These are phyloP conservation scores for Yarrowia deformans DNA, from an alignment of 805 yeast species.

Conservation along the genomic window DNA sequence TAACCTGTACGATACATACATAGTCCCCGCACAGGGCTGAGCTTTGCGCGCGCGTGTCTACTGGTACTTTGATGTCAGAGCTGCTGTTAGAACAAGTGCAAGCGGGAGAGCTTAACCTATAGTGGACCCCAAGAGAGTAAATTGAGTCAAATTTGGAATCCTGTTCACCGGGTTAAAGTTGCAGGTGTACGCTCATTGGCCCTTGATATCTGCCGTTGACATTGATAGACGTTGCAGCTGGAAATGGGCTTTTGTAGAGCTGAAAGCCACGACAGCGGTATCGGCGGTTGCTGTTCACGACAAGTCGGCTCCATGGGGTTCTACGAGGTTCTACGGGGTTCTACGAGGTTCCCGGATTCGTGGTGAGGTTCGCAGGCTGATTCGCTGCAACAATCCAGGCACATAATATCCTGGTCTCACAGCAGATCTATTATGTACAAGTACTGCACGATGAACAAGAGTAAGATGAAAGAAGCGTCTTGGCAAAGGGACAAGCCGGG, in stretches of 20 bases:
- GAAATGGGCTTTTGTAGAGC: background rate
- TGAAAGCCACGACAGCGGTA: background rate
- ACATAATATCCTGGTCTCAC: background rate
- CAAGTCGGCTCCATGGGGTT: too few species aligned
- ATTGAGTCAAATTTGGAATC: background rate
- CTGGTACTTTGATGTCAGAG: too few species aligned
- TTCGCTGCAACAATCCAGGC: too few species aligned
- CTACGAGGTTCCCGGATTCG: too few species aligned
- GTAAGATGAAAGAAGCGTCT: background rate
- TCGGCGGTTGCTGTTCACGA: too few species aligned
- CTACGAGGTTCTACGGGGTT: too few species aligned
- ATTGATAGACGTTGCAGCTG: slow-evolving; percentile 8
- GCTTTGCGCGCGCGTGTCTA: too few species aligned
- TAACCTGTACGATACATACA: too few species aligned
- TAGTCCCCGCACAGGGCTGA: too few species aligned
- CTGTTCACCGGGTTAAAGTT: background rate
- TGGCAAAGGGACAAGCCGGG: background rate
- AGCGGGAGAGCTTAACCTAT: background rate
- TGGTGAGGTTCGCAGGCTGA: too few species aligned
- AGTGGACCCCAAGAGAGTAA: too few species aligned
- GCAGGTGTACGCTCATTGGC: slow-evolving; percentile 18
- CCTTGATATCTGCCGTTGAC: slow-evolving; percentile 5
- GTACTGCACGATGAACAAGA: slow-evolving; percentile 1
- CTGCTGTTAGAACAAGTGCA: too few species aligned
- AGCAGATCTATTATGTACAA: background rate